Conservation (phyloP, 306 rosid species). For the Dryas drummondii region DNA sequence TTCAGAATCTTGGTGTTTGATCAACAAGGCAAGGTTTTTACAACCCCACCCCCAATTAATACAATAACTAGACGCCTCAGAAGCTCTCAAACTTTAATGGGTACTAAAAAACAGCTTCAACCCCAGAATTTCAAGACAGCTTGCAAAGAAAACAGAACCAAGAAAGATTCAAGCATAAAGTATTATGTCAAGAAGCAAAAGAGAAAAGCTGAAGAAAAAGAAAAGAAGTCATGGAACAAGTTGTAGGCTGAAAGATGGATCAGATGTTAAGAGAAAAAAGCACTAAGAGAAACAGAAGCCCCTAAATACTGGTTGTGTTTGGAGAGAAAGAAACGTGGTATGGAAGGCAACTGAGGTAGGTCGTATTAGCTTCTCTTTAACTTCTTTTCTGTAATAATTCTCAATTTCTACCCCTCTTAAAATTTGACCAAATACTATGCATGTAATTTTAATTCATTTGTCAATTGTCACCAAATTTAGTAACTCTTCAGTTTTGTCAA, state of each 20-base stretch:
- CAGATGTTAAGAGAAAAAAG: conserved; percentile 29
- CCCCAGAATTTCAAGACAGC: background rate
- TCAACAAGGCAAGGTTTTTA: background rate
- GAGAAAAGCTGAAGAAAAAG: conserved; percentile 33
- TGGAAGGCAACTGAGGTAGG: conserved; percentile 60
- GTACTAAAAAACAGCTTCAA: conserved; percentile 17
- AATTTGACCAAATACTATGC: conserved; percentile 39
- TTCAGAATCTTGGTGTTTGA: background rate
- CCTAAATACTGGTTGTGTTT: conserved; percentile 53
- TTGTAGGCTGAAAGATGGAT: conserved; percentile 22
- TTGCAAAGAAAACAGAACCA: conserved; percentile 17
- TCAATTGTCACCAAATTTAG: background rate
- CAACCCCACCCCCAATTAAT: background rate
- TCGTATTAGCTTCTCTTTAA: conserved; percentile 40
- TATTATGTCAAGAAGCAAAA: conserved; percentile 16
- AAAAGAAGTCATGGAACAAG: conserved; percentile 34
- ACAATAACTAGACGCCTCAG: background rate
- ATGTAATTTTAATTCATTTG: conserved; percentile 5
- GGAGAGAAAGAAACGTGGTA: conserved; percentile 72
- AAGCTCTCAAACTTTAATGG: conserved; percentile 7
- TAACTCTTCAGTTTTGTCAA: conserved; percentile 17
- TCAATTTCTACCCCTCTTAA: conserved; percentile 1
- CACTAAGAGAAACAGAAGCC: conserved; percentile 36
- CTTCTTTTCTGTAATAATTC: conserved; percentile 21
- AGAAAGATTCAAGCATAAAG: conserved; percentile 26